phyloP scores from a whole-genome alignment of 2,329 filamentous ascomycete genomes.

The Pseudogymnoascus sp. region DNA sequence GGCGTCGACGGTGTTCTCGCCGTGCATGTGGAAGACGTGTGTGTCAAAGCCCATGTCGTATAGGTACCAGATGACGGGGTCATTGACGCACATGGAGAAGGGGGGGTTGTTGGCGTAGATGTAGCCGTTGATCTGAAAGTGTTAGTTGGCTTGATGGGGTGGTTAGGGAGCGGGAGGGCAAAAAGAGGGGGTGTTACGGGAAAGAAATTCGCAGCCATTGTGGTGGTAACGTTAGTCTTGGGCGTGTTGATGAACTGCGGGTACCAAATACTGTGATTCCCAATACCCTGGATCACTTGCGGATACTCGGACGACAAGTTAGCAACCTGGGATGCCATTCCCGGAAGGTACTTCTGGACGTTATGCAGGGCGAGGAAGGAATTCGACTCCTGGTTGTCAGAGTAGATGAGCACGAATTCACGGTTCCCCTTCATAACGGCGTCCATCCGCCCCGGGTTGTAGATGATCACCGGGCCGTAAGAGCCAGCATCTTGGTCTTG shows the following conservation, averaged over 20 bases:
- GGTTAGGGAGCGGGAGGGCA: too few species aligned
- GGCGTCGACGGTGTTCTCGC: constrained; percentile 19
- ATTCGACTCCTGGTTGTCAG: constrained; percentile 20
- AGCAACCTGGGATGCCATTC: neutral
- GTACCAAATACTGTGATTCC: neutral
- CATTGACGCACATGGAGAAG: constrained; percentile 25
- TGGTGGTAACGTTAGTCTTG: neutral
- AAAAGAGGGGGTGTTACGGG: neutral
- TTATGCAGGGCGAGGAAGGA: constrained; percentile 22
- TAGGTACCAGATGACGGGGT: constrained; percentile 27
- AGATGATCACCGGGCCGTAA: constrained; percentile 22
- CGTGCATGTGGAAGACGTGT: constrained; percentile 27
- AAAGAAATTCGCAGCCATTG: neutral
- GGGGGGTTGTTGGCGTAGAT: constrained; percentile 24
- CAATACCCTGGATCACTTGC: neutral
- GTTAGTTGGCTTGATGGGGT: neutral
- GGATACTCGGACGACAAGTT: constrained; percentile 13
- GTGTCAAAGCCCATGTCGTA: constrained; percentile 19
- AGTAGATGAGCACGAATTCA: constrained; percentile 23
- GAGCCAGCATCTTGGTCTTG: constrained; percentile 18
- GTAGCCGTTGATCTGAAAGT: constrained; percentile 21
- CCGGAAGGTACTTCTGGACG: constrained; percentile 10
- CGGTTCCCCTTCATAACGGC: constrained; percentile 21
- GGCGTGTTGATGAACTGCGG: neutral
- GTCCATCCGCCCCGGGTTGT: constrained; percentile 21